Base-by-base conservation (phyloP, 352 stramenopile species). In the Halophytophthora polymorphica region DNA sequence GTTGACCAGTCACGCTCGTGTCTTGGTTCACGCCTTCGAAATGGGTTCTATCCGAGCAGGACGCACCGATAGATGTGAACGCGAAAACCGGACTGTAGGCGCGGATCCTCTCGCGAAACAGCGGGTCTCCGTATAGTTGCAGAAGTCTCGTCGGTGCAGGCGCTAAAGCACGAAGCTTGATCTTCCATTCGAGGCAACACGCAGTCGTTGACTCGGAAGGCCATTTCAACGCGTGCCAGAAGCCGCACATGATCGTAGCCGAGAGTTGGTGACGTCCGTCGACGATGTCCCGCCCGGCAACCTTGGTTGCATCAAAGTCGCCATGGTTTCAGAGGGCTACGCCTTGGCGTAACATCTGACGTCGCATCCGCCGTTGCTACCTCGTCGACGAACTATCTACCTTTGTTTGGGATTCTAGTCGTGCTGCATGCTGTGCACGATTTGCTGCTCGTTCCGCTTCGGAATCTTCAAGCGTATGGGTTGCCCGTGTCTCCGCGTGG, bases 81-180 rank as follows among this genome's bases (percentile, higher is more conserved):
- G 50, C 50, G 21, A 56, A 56, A 2, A 50, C 39, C n/a, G 38
- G 41, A 33, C 50, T 56, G 29, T 56, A 49, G 6, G 50, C 50
- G 6, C 50, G 38, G 4, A 56, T 56, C 1, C 11, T 33, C 15
- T 33, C 2, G 8, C 28, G 25, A 17, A 56, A 56, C 13, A 29
- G n/a, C 7, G 17, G 5, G 5, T 52, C 34, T 7, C 19, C 22
- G 45, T 43, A 52, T 3, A 35, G 25, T 14, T 52, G 19, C 6
- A 11, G 45, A 6, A 52, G 35, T 4, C 15, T 17, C 2, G 12
- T 1, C 13, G 45, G 45, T 4, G 21, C 45, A 2, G 19, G 33
- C 3, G 11, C 17, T 17, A 41, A 23, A 6, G 45, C 31, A 19
- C 31, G 19, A 0, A 52, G 35, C 1, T 11, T 11, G 6, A 52